Evolutionary conservation across 2,329 filamentous ascomycete genomes (phyloP).

Genomic region (Xylaria digitata): DNA sequence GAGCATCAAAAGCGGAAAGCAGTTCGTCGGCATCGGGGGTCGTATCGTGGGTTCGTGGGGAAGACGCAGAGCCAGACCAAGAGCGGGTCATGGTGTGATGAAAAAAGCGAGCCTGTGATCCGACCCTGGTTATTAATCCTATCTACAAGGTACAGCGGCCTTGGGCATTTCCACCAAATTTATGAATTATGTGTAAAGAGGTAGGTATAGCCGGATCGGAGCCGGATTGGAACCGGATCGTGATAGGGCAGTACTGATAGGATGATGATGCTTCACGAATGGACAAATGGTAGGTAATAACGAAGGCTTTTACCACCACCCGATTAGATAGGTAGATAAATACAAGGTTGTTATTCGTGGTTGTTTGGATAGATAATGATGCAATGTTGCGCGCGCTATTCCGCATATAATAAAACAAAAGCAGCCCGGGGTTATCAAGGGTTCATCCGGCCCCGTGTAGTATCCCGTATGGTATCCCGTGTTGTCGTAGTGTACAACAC

Average conservation of each 20-base stretch:
- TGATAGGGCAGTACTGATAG: slow-evolving; percentile 3
- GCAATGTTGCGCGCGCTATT: slow-evolving; percentile 8
- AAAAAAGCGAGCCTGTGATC: slow-evolving; percentile 14
- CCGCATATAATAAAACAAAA: not conserved
- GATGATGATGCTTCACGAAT: not conserved
- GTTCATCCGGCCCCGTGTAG: not conserved
- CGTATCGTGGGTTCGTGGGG: slow-evolving; percentile 38
- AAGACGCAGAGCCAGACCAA: slow-evolving; percentile 36
- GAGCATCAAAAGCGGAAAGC: slow-evolving; percentile 49
- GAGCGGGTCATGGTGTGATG: slow-evolving; percentile 39
- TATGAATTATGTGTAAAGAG: too few relatives aligned
- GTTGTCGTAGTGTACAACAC: not conserved
- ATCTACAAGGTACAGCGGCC: too few relatives aligned
- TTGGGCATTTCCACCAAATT: too few relatives aligned
- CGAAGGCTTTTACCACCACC: not conserved
- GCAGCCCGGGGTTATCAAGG: too few relatives aligned
- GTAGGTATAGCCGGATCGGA: not conserved
- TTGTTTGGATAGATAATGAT: not conserved
- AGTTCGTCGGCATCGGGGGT: slow-evolving; percentile 46
- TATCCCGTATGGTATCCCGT: too few relatives aligned
- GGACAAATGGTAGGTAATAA: not conserved
- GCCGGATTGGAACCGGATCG: not conserved
- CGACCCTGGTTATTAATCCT: not conserved
- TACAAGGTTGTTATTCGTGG: too few relatives aligned
- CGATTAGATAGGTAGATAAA: too few relatives aligned